These are phyloP conservation scores for Telopea speciosissima DNA, from an alignment of 177 flowering plant genomes.

Conservation along the genomic window DNA sequence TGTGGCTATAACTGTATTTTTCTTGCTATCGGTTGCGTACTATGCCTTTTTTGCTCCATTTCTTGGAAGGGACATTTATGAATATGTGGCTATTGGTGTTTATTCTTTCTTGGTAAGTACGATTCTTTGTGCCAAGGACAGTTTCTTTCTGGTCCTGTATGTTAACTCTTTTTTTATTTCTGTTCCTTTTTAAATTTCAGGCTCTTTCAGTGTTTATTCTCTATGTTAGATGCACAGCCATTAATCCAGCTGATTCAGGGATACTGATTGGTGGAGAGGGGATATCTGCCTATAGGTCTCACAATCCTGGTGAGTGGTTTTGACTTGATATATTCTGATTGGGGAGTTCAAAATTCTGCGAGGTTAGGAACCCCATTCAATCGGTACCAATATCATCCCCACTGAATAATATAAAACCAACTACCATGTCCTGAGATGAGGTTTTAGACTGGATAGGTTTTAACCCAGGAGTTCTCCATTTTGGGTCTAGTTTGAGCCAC, in stretches of 20 bases:
- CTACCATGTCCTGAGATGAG: not conserved
- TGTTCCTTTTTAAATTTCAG: constrained; percentile 29
- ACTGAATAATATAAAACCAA: constrained; percentile 3
- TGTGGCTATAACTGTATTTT: constrained; percentile 88
- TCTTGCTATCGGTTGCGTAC: constrained; percentile 77
- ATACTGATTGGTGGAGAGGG: constrained; percentile 49
- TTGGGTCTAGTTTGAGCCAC: not conserved
- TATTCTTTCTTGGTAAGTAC: constrained; percentile 76
- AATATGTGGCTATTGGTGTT: constrained; percentile 68
- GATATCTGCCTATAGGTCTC: constrained; percentile 35
- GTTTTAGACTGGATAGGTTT: not conserved
- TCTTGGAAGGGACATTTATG: constrained; percentile 67
- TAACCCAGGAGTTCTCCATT: not conserved
- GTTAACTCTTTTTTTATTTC: not conserved
- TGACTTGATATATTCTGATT: not conserved
- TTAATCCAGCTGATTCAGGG: constrained; percentile 97
- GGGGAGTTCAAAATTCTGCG: not conserved
- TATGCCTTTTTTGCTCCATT: constrained; percentile 96
- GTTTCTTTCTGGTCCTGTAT: constrained; percentile 2
- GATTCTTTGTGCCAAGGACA: not conserved
- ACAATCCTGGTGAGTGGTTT: constrained; percentile 39
- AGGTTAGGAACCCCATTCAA: not conserved
- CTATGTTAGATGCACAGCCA: constrained; percentile 85
- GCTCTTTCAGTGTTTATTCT: constrained; percentile 72
- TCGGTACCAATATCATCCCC: not conserved